Evolutionary conservation across 225 moss, liverwort and hornwort species (phyloP).

Genomic region (Asterella californica): DNA sequence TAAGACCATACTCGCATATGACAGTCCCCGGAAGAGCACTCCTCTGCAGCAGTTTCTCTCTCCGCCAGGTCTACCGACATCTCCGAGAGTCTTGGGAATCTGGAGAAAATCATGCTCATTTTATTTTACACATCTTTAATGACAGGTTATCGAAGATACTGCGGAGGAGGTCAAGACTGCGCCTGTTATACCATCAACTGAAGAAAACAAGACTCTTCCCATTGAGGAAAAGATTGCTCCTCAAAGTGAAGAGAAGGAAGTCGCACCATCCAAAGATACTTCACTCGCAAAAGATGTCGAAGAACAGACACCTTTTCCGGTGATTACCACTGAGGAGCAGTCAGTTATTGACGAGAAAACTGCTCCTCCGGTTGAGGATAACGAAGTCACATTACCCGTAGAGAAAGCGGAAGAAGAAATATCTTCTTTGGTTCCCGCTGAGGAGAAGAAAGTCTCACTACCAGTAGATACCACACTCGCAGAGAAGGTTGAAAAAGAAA

Average conservation of each 20-base stretch:
- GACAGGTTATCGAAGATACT: neutral
- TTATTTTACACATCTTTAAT: neutral
- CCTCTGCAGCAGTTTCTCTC: neutral
- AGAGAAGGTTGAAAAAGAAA: neutral
- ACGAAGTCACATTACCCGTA: neutral
- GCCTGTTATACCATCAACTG: neutral
- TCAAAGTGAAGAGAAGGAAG: neutral
- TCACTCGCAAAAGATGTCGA: too few relatives aligned
- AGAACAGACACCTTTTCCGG: too few relatives aligned
- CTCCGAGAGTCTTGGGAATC: neutral
- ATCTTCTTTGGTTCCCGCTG: too few relatives aligned
- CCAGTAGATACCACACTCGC: too few relatives aligned
- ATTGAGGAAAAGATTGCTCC: neutral
- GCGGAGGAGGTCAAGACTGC: neutral
- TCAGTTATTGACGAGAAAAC: neutral
- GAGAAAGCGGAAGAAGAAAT: too few relatives aligned
- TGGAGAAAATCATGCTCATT: neutral
- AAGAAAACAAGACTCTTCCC: neutral
- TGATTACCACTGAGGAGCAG: too few relatives aligned
- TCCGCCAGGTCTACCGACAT: too few relatives aligned
- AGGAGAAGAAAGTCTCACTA: neutral
- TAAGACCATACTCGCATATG: neutral
- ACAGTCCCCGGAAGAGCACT: neutral
- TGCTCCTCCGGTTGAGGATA: neutral
- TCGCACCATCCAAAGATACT: too few relatives aligned